Base-by-base conservation (phyloP, 2,329 filamentous ascomycete genomes). In the Penicillium frequentans region DNA sequence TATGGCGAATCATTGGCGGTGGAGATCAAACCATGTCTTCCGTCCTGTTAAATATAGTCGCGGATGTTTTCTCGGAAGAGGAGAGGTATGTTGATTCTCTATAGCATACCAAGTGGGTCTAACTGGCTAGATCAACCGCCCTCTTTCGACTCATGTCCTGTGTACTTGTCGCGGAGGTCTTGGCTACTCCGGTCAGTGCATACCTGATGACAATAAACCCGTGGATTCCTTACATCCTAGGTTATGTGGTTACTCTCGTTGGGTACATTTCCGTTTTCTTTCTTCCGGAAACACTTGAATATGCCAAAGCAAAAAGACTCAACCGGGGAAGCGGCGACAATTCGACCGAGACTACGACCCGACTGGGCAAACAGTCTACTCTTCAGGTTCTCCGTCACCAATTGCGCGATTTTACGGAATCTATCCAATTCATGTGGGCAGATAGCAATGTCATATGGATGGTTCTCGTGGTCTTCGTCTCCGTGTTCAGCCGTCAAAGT, bases 51-150 rank as follows among this genome's bases (percentile, higher is more conserved):
- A 61, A 66, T 1, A 63, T 71, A 53, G 55, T 71, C 6, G 65
- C 69, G 5, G 70, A 72, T 52, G 48, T 68, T 10, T 68, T 67
- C 52, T 62, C 64, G 1, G 67, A 68, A 37, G 67, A 69, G 49
- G 68, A 72, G 52, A 66, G 63, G 69, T 71, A 60, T 39, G 27
- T 42, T n/a, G 7, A 11, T 8, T 5, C 10, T 19, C 35, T 11
- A 1, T 4, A 10, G 19, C 19, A 19, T 19, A 39, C n/a, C 2
- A 35, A 13, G 16, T 21, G 16, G 35, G 7, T 27, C 57, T 61
- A 23, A 65, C 47, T 29, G 8, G 3, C 13, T 33, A 70, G 66
- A 47, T 63, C 63, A n/a, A 68, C 60, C 1, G 62, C 64, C 2
- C 54, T 70, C 1, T 69, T 69, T 47, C 61, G 60, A 11, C 49